These are phyloP conservation scores for Termitomyces bulborhizus DNA, from an alignment of 768 basidiomycete genomes.

Conservation along the genomic window DNA sequence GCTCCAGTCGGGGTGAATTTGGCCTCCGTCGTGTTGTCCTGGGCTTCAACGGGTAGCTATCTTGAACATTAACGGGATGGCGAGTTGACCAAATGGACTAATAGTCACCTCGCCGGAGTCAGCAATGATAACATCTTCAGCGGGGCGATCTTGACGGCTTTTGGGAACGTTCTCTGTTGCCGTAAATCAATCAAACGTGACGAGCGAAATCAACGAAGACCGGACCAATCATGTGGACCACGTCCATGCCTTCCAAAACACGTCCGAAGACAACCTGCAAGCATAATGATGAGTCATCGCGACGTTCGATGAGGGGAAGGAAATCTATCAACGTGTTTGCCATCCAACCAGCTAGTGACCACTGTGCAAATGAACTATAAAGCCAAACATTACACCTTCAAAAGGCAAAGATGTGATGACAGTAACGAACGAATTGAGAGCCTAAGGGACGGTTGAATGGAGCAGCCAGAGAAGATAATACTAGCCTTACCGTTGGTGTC, in stretches of 20 bases:
- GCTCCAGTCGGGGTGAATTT: conserved; percentile 77
- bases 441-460: conserved; percentile 32
- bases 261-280: conserved; percentile 86
- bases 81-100: neutral
- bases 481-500: conserved; percentile 76
- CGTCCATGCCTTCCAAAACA: conserved; percentile 89
- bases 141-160: conserved; percentile 64
- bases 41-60: conserved; percentile 45
- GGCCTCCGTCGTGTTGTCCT: conserved; percentile 12
- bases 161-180: conserved; percentile 69
- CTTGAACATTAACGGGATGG: conserved; percentile 3
- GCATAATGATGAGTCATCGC: neutral
- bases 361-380: conserved; percentile 87
- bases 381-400: neutral
- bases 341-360: conserved; percentile 85
- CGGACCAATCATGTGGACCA: conserved; percentile 71
- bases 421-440: conserved; percentile 75
- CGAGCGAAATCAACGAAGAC: neutral
- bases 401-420: neutral
- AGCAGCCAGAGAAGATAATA: conserved; percentile 2
- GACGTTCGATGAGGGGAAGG: neutral
- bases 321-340: conserved; percentile 60
- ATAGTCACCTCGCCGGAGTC: conserved; percentile 80
- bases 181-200: neutral
- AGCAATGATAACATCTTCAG: conserved; percentile 70